Base-by-base conservation (phyloP, 768 basidiomycete genomes). In the Phylloporus sp. region DNA sequence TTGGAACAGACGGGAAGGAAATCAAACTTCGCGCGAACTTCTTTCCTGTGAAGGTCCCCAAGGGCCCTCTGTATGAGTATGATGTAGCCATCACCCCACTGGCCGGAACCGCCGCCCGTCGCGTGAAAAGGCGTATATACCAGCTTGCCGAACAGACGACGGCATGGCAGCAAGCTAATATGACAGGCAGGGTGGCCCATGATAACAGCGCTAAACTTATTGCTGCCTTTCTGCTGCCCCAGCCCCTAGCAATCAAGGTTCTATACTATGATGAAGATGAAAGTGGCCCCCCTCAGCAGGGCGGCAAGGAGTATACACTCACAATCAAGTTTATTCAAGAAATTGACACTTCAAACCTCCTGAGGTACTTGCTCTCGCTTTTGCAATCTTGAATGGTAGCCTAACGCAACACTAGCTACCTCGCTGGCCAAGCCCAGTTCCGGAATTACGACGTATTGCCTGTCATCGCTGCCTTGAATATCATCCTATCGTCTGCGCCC, bases 21-120 rank as follows among this genome's bases (percentile, higher is more conserved):
- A 70, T 79, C 62, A 75, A 70, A 44, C 66, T 80, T 32, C 74
- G 77, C 18, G 61, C 77, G 3, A 79, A 79, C 44, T 78, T 78
- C 63, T 79, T 80, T 55, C 69, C 77, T 9, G 59, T 80, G 18
- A 61, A 59, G 14, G 63, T 77, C 15, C 76, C 77, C 6, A 73
- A 71, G 46, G 70, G 69, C 6, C 71, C 74, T 1, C 35, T 80
- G 20, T 68, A 68, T 51, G 77, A 79, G 46, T 79, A 79, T 46
- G 73, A 73, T 39, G 68, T 77, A 26, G 52, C 62, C n/a, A 69
- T 75, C 18, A 55, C 64, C 1, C 76, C 75, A 31, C 48, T 36
- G 5, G 56, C 63, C 3, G 66, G 60, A 1, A 65, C 65, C 9
- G 40, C 67, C 14, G 48, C 54, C 26, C 67, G 66, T 45, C 70